Evolutionary conservation across 768 basidiomycete species (phyloP), one percentile per base, ranked within the genome.

Genomic region (Lentinula raphanica): DNA sequence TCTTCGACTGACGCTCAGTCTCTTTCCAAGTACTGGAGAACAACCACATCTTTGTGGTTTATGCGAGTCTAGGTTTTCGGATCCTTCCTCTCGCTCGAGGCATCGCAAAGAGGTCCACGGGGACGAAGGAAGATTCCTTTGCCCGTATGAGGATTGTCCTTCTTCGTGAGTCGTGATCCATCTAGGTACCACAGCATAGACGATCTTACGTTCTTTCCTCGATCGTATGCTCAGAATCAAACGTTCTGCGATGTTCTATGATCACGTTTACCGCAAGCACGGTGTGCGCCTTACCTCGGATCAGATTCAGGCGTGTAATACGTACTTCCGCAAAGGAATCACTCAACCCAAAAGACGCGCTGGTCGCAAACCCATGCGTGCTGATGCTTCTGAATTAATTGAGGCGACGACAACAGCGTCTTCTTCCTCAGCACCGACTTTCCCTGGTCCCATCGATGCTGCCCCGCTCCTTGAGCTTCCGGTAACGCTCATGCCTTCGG

Each of bases 81-180:
- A 90, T 63, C 87, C 86, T 11, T 89, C 88, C 0, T 88, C 88
- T 45, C 74, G 84, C 61, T 72, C 80, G 29, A 83, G 88, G 8
- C 88, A 90, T 63, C 74, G 77, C 56, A 82, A 79, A 64, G 86
- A 88, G 68, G 79, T 74, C 2, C 87, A 89, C 64, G 62, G 66
- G 17, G 67, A 67, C 2, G 59, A 71, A 25, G 74, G 75, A 27
- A 72, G 71, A 27, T 83, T 78, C 61, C 65, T 64, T 42, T 88
- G 86, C 64, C 74, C 76, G 23, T 60, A 72, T 35, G 48, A 59
- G 23, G 66, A 67, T n/a, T 87, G 86, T 61, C 70, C 65, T 44
- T 81, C 81, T 50, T 76, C 69, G 83, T 83, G 61, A 51, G 70
- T 63, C 49, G 56, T 36, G 50, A 50, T 39, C 56, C 36, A 44